Conservation (phyloP, 495 filamentous ascomycete genomes). For the Aspergillus steynii region DNA sequence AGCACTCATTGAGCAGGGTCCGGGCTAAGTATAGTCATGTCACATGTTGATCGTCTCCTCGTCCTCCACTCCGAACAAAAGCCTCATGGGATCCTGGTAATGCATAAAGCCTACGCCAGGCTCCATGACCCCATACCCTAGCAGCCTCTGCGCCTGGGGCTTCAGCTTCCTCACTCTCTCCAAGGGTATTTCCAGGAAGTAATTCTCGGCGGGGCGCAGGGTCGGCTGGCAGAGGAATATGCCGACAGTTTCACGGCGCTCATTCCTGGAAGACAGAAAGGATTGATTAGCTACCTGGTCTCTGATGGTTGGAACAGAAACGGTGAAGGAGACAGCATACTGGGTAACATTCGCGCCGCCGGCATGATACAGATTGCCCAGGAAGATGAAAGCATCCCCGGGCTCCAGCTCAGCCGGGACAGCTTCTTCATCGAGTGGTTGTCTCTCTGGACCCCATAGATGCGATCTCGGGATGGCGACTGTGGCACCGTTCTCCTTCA, state of each 20-base stretch:
- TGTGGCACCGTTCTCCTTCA: slow-evolving; percentile 46
- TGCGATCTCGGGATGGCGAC: slow-evolving; percentile 46
- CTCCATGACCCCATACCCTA: slow-evolving; percentile 27
- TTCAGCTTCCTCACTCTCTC: slow-evolving; percentile 31
- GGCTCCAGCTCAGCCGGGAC: slow-evolving; percentile 27
- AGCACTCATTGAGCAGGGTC: neutral
- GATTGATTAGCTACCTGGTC: neutral
- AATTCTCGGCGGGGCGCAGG: slow-evolving; percentile 37
- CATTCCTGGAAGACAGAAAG: slow-evolving; percentile 11
- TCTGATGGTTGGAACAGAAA: neutral
- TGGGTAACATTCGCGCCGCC: slow-evolving; percentile 32
- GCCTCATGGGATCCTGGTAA: slow-evolving; percentile 24
- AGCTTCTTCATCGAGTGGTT: slow-evolving; percentile 26
- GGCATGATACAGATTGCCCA: slow-evolving; percentile 33
- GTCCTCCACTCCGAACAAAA: slow-evolving; percentile 24
- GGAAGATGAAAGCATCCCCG: slow-evolving; percentile 36
- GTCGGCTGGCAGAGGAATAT: slow-evolving; percentile 35
- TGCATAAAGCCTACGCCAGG: slow-evolving; percentile 23
- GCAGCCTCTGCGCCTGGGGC: slow-evolving; percentile 24
- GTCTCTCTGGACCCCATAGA: slow-evolving; percentile 31
- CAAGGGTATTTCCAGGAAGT: slow-evolving; percentile 36
- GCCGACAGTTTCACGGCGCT: slow-evolving; percentile 27
- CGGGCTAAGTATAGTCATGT: neutral
- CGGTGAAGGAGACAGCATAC: slow-evolving; percentile 5
- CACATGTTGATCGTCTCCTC: slow-evolving; percentile 24